Evolutionary conservation across 192 early-diverging fungal genomes (phyloP).

Genomic region (Jimgerdemannia flammicorona): DNA sequence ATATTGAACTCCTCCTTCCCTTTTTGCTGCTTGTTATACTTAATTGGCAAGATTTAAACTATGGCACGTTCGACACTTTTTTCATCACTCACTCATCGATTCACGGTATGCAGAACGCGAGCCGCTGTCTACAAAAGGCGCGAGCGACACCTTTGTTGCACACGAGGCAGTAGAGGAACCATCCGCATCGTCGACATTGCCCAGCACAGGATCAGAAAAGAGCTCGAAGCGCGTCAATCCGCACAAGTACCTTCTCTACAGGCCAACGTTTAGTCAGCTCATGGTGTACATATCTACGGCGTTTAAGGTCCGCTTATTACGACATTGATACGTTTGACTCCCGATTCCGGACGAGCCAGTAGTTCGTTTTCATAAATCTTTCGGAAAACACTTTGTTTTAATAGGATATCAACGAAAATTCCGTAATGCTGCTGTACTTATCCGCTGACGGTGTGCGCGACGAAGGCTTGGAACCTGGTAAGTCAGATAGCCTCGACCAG

Average conservation of each 20-base stretch:
- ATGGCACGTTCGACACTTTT: constrained; percentile 1
- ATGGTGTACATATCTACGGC: constrained; percentile 90
- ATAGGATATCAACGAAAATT: constrained; percentile 82
- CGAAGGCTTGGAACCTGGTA: neutral
- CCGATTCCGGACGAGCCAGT: neutral
- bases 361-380: neutral
- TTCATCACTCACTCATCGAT: neutral
- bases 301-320: constrained; percentile 63
- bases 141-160: neutral
- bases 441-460: constrained; percentile 75
- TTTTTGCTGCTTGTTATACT: neutral
- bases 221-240: constrained; percentile 36
- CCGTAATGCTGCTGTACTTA: constrained; percentile 83
- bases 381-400: neutral
- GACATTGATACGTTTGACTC: neutral
- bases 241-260: constrained; percentile 93
- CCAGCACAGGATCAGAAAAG: neutral
- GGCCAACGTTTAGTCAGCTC: constrained; percentile 87
- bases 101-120: neutral
- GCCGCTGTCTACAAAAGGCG: neutral
- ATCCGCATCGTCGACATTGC: neutral
- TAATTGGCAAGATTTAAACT: neutral
- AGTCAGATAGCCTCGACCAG: neutral
- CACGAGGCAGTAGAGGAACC: neutral
- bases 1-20: neutral